Conservation (phyloP, 768 basidiomycete genomes). For the Peribolospora kevripleyi region DNA sequence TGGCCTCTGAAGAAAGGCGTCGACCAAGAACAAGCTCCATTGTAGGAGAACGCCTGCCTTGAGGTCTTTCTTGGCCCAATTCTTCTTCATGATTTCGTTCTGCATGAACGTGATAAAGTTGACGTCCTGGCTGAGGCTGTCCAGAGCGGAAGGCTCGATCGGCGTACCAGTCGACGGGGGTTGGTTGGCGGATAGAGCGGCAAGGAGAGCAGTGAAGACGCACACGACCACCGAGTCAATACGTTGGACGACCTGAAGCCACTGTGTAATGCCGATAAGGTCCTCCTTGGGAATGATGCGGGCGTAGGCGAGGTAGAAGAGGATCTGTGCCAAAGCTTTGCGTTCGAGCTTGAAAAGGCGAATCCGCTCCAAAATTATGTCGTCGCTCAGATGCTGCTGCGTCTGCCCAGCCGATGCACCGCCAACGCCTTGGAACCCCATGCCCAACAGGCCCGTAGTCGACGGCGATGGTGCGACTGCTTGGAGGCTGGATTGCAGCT, state of each 20-base stretch:
- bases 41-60: slow-evolving; percentile 38
- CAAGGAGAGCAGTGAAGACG: slow-evolving; percentile 4
- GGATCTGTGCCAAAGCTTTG: slow-evolving; percentile 36
- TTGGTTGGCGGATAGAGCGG: slow-evolving; percentile 5
- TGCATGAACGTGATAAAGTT: not conserved
- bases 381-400: slow-evolving; percentile 32
- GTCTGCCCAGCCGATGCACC: slow-evolving; percentile 15
- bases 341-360: slow-evolving; percentile 54
- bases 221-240: slow-evolving; percentile 8
- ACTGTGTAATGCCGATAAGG: slow-evolving; percentile 39
- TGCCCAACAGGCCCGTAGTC: slow-evolving; percentile 12
- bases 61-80: slow-evolving; percentile 12
- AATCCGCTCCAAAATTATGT: slow-evolving; percentile 41
- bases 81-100: slow-evolving; percentile 3
- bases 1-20: slow-evolving; percentile 42
- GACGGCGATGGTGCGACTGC: slow-evolving; percentile 29
- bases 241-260: slow-evolving; percentile 28
- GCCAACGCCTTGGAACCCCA: slow-evolving; percentile 10
- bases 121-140: not conserved
- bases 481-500: slow-evolving; percentile 33
- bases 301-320: slow-evolving; percentile 38
- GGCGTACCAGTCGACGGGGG: slow-evolving; percentile 8
- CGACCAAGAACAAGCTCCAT: slow-evolving; percentile 66
- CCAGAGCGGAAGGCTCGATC: not conserved
- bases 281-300: slow-evolving; percentile 38